phyloP scores from a whole-genome alignment of 768 basidiomycete genomes.

The Amanita pseudoporphyria region DNA sequence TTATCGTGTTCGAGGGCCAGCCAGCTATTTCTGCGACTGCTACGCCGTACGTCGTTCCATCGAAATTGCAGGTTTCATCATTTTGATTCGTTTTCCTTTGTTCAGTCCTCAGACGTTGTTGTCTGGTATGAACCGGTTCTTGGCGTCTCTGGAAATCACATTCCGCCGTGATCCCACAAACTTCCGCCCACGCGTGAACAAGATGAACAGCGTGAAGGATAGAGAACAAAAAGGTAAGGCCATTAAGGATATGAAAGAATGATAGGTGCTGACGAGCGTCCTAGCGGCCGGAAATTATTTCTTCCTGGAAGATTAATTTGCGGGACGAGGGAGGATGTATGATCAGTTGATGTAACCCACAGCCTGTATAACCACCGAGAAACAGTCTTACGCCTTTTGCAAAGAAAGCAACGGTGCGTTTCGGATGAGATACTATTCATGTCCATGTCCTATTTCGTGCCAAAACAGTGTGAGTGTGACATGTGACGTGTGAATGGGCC shows the following conservation, averaged over 20 bases:
- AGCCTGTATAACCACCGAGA: background rate
- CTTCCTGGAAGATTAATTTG: slow-evolving; percentile 87
- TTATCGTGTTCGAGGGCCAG: slow-evolving; percentile 81
- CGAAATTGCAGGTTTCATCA: background rate
- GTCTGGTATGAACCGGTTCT: slow-evolving; percentile 97
- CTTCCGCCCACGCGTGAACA: slow-evolving; percentile 84
- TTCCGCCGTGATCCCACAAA: slow-evolving; percentile 98
- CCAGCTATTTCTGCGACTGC: slow-evolving; percentile 88
- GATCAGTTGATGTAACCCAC: background rate
- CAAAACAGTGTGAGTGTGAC: too few species aligned
- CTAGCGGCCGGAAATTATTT: slow-evolving; percentile 80
- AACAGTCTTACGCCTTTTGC: background rate
- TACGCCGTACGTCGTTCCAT: slow-evolving; percentile 55
- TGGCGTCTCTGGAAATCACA: slow-evolving; percentile 92
- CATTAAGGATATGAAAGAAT: background rate
- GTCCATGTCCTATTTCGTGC: too few species aligned
- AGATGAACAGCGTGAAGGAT: slow-evolving; percentile 77
- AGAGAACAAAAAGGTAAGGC: slow-evolving; percentile 73
- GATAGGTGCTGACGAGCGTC: slow-evolving; percentile 5
- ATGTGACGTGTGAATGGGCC: too few species aligned
- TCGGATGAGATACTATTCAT: background rate
- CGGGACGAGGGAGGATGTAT: background rate
- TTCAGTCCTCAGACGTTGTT: slow-evolving; percentile 85
- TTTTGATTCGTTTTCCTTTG: background rate
- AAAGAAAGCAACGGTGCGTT: background rate